A percentile compares a stretch with the other conserved stretches of the same genome.
Evolutionary conservation across 805 yeast species (phyloP).

Genomic region (Hanseniaspora jakobsenii): DNA sequence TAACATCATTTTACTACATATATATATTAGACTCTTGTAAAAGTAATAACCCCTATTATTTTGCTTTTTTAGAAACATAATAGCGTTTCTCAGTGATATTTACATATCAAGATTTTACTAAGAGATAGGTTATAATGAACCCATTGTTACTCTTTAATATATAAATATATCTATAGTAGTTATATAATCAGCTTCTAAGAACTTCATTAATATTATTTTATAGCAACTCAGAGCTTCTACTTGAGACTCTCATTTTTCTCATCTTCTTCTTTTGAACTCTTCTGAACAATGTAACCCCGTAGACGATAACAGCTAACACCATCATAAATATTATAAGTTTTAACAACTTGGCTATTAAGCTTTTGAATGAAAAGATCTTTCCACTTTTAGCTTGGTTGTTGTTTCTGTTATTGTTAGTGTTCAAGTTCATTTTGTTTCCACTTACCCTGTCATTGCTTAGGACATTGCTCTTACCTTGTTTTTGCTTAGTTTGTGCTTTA

Average conservation of each 20-base stretch:
- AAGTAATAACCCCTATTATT: too few relatives aligned
- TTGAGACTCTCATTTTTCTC: conserved; percentile 14
- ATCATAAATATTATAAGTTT: conserved; percentile 1
- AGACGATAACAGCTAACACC: conserved; percentile 5
- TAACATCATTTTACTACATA: too few relatives aligned
- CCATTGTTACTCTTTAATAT: too few relatives aligned
- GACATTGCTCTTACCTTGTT: not conserved
- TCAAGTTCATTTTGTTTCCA: not conserved
- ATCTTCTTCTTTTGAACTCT: conserved; percentile 15
- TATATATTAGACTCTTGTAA: too few relatives aligned
- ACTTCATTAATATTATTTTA: not conserved
- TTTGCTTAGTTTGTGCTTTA: not conserved
- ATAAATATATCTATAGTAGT: too few relatives aligned
- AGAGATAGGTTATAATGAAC: too few relatives aligned
- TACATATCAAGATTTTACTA: too few relatives aligned
- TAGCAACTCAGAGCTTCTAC: conserved; percentile 13
- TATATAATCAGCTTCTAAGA: too few relatives aligned
- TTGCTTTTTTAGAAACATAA: too few relatives aligned
- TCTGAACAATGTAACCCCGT: conserved; percentile 10
- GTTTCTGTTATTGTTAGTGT: not conserved
- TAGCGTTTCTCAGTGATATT: too few relatives aligned
- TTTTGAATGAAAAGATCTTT: conserved; percentile 4
- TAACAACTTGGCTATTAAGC: conserved; percentile 1
- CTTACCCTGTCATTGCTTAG: conserved; percentile 8
- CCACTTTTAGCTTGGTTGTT: conserved; percentile 5